Conservation (phyloP, 1,284 basidiomycete genomes). For the Blastosporella zonata region DNA sequence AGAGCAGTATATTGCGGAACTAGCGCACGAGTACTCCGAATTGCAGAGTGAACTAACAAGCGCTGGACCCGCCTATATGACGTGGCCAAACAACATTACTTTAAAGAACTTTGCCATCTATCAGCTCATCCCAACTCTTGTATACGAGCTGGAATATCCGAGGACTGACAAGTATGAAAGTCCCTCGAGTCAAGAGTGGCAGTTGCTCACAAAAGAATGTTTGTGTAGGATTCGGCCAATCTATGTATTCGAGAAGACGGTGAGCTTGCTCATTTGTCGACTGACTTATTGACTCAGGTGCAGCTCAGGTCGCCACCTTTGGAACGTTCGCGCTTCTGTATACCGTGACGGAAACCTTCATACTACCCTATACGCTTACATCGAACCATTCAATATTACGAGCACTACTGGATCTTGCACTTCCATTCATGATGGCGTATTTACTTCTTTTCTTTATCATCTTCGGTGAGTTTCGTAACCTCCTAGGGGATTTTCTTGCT, state of each 20-base stretch:
- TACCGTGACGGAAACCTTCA: slow-evolving; percentile 91
- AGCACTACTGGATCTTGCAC: slow-evolving; percentile 80
- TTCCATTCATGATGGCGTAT: slow-evolving; percentile 91
- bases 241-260: slow-evolving; percentile 93
- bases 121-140: slow-evolving; percentile 87
- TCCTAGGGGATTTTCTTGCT: not conserved
- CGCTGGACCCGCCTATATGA: slow-evolving; percentile 60
- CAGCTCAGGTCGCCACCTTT: slow-evolving; percentile 74
- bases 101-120: slow-evolving; percentile 86
- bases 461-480: slow-evolving; percentile 50
- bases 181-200: not conserved
- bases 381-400: slow-evolving; percentile 73
- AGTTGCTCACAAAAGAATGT: not conserved
- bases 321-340: slow-evolving; percentile 94
- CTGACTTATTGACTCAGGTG: not conserved
- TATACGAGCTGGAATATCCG: slow-evolving; percentile 97
- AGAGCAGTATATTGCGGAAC: slow-evolving; percentile 59
- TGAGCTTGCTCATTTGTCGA: slow-evolving; percentile 16
- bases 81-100: slow-evolving; percentile 87
- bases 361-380: slow-evolving; percentile 77
- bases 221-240: slow-evolving; percentile 76
- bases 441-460: slow-evolving; percentile 82
- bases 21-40: slow-evolving; percentile 78
- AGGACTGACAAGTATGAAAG: slow-evolving; percentile 67
- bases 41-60: slow-evolving; percentile 77